Conservation (phyloP, 2,329 filamentous ascomycete species). For the Penicillium sp. region DNA sequence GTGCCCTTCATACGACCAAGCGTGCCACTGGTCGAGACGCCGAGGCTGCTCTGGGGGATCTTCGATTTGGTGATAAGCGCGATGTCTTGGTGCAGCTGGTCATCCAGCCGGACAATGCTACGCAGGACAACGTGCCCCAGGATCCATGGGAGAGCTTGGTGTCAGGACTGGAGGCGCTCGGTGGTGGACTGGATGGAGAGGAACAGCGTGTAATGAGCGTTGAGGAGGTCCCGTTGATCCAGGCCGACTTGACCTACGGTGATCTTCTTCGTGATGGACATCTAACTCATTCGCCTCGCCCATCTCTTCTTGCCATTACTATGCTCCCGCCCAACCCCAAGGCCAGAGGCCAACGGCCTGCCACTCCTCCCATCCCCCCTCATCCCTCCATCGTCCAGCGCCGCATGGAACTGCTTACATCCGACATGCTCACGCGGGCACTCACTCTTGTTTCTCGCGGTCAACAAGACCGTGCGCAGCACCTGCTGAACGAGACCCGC, state of each 20-base stretch:
- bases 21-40: conserved; percentile 90
- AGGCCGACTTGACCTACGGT: conserved; percentile 89
- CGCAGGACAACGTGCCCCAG: conserved; percentile 79
- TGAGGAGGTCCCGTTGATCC: conserved; percentile 90
- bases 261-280: conserved; percentile 88
- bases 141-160: conserved; percentile 98
- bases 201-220: conserved; percentile 78
- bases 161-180: conserved; percentile 87
- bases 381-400: conserved; percentile 93
- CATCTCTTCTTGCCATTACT: conserved; percentile 88
- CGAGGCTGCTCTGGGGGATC: conserved; percentile 83
- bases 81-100: conserved; percentile 93
- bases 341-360: conserved; percentile 54
- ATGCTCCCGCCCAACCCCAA: conserved; percentile 70
- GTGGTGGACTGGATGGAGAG: conserved; percentile 79
- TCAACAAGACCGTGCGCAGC: conserved; percentile 89
- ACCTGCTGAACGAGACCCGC: conserved; percentile 85
- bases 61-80: conserved; percentile 91
- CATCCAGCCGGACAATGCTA: conserved; percentile 78
- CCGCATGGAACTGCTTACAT: conserved; percentile 94
- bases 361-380: conserved; percentile 79
- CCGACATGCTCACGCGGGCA: conserved; percentile 92
- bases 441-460: conserved; percentile 84
- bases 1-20: conserved; percentile 92
- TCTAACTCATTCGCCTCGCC: conserved; percentile 77